A percentile compares a stretch with the other conserved stretches of the same genome.
Conservation (phyloP, 805 yeast species). For the Starmera pachycereana region DNA sequence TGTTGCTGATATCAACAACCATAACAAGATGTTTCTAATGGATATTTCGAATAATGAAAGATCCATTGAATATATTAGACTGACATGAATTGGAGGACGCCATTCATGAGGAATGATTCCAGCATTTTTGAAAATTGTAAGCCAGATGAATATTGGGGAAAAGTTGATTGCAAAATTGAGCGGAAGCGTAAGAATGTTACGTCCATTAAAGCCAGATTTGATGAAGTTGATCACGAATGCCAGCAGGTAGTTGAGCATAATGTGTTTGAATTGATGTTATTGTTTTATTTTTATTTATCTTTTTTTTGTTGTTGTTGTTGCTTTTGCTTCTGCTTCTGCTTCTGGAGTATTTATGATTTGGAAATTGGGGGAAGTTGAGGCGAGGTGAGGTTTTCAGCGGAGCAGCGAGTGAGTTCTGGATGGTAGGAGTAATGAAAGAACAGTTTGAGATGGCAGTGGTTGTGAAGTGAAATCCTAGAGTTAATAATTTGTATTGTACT, state of each 20-base stretch:
- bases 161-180: slow-evolving; percentile 40
- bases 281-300: no score
- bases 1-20: slow-evolving; percentile 7
- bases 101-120: slow-evolving; percentile 41
- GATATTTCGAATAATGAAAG: slow-evolving; percentile 23
- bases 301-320: slow-evolving; percentile 8
- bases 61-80: slow-evolving; percentile 34
- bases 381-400: no score
- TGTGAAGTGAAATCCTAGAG: no score
- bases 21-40: slow-evolving; percentile 8
- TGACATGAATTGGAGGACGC: slow-evolving; percentile 44
- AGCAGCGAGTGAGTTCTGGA: no score
- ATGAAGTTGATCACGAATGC: slow-evolving; percentile 3
- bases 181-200: slow-evolving; percentile 27
- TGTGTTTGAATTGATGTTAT: no score
- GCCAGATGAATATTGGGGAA: slow-evolving; percentile 44
- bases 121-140: slow-evolving; percentile 48
- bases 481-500: no score
- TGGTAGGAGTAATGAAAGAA: no score
- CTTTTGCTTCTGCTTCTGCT: no score
- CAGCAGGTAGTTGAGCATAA: no score
- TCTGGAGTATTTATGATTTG: no score
- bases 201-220: slow-evolving; percentile 19
- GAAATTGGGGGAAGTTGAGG: no score
- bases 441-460: no score